Evolutionary conservation across 208 protist species (phyloP).

Genomic region (Crithidia sp.): DNA sequence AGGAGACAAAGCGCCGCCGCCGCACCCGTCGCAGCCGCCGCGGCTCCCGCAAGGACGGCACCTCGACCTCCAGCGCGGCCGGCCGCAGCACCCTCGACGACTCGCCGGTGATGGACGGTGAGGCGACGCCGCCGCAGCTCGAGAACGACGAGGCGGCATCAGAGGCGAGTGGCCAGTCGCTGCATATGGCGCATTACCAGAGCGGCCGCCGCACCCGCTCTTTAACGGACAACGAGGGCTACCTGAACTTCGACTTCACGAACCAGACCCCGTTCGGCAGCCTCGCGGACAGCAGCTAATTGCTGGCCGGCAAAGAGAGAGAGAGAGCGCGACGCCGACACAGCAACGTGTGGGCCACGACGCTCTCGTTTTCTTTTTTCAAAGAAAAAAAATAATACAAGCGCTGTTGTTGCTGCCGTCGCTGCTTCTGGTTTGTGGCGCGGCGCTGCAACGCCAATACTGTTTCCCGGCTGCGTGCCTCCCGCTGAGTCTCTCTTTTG

Average conservation of each 20-base stretch:
- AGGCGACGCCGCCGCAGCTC: conserved; percentile 7
- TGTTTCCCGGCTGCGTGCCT: too few species aligned
- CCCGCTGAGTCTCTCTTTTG: too few species aligned
- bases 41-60: conserved; percentile 10
- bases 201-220: conserved; percentile 8
- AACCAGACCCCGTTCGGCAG: conserved; percentile 18
- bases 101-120: conserved; percentile 16
- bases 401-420: too few species aligned
- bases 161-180: conserved; percentile 20
- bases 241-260: conserved; percentile 34
- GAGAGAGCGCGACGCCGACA: too few species aligned
- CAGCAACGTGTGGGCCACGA: too few species aligned
- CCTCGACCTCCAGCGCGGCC: conserved; percentile 9
- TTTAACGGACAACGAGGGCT: conserved; percentile 16
- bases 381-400: too few species aligned
- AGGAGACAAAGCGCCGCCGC: conserved; percentile 32
- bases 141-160: conserved; percentile 17
- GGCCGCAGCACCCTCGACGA: conserved; percentile 5
- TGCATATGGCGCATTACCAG: conserved; percentile 8
- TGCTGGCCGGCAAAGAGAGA: neutral
- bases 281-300: conserved; percentile 9
- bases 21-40: conserved; percentile 18
- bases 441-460: too few species aligned
- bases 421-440: too few species aligned
- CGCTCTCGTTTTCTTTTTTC: too few species aligned